Percentiles rank a stretch among this genome's conserved stretches.
Conservation (phyloP, 2,329 filamentous ascomycete genomes). For the Penicillium nordicum region DNA sequence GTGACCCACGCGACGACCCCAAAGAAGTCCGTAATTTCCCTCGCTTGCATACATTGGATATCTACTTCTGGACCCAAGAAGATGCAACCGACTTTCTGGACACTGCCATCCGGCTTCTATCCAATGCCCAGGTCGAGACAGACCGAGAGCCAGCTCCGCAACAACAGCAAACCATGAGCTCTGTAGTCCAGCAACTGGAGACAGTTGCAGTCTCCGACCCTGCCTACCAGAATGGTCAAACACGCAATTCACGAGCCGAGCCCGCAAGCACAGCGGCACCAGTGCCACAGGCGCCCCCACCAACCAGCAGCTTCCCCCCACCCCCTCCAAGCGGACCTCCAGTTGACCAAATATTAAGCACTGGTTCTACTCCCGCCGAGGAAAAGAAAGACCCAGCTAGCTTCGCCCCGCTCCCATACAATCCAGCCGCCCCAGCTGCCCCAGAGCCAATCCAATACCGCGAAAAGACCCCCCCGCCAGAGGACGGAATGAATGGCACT, state of each 20-base stretch:
- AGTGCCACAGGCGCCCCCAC: slow-evolving; percentile 17
- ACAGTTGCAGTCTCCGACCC: slow-evolving; percentile 57
- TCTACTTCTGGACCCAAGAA: slow-evolving; percentile 62
- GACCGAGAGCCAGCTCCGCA: slow-evolving; percentile 43
- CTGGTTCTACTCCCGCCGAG: slow-evolving; percentile 15
- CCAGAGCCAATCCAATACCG: slow-evolving; percentile 62
- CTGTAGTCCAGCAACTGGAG: slow-evolving; percentile 62
- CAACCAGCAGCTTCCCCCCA: slow-evolving; percentile 24
- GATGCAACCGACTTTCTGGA: slow-evolving; percentile 56
- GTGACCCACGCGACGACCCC: slow-evolving; percentile 52
- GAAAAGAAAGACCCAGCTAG: slow-evolving; percentile 31
- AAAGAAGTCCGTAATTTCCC: slow-evolving; percentile 51
- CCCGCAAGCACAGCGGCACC: slow-evolving; percentile 16
- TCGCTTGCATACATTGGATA: slow-evolving; percentile 58
- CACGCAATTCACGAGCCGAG: slow-evolving; percentile 37
- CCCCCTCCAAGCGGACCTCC: slow-evolving; percentile 26
- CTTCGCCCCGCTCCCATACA: slow-evolving; percentile 59
- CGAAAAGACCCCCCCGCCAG: slow-evolving; percentile 64
- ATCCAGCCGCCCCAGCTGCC: slow-evolving; percentile 62
- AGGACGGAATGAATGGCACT: slow-evolving; percentile 51
- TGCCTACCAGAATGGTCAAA: slow-evolving; percentile 46
- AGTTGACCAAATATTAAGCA: slow-evolving; percentile 13
- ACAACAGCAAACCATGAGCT: slow-evolving; percentile 48
- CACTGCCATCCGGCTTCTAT: slow-evolving; percentile 37
- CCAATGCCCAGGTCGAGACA: slow-evolving; percentile 46